These are phyloP conservation scores for Sclerotinia spermophila DNA, from an alignment of 2,329 filamentous ascomycete species.

Conservation along the genomic window DNA sequence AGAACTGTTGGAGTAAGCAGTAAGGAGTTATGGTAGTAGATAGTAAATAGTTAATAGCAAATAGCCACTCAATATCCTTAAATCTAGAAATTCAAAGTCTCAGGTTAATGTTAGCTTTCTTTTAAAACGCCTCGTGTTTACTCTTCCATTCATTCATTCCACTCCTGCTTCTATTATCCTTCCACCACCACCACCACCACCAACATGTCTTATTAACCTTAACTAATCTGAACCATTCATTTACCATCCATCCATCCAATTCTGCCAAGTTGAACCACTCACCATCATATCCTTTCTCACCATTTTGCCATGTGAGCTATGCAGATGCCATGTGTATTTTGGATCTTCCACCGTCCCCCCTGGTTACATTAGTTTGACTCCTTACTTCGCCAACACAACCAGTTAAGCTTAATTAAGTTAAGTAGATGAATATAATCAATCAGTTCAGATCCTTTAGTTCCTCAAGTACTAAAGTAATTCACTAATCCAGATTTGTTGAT, in stretches of 20 bases:
- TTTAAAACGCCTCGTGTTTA: not conserved
- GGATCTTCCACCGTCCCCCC: not conserved
- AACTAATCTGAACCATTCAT: not conserved
- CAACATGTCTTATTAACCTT: not conserved
- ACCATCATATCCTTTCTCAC: not conserved
- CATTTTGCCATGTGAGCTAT: not conserved
- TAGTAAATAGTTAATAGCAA: no score
- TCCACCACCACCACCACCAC: not conserved
- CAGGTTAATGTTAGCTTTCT: no score
- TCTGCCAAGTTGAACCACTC: not conserved
- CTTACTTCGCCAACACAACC: not conserved
- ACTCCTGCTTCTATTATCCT: not conserved
- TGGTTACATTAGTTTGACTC: not conserved
- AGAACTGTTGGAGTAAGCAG: no score
- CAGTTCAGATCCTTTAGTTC: not conserved
- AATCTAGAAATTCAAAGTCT: no score
- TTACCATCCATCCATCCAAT: no score
- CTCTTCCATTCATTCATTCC: not conserved
- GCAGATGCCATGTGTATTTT: slow-evolving; percentile 9
- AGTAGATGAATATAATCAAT: not conserved
- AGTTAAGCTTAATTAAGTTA: not conserved
- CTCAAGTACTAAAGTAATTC: not conserved
- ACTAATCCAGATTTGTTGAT: not conserved
- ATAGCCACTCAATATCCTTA: no score
- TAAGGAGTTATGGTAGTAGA: no score